Evolutionary conservation across 768 basidiomycete species (phyloP).

Genomic region (Crucibulum laeve): DNA sequence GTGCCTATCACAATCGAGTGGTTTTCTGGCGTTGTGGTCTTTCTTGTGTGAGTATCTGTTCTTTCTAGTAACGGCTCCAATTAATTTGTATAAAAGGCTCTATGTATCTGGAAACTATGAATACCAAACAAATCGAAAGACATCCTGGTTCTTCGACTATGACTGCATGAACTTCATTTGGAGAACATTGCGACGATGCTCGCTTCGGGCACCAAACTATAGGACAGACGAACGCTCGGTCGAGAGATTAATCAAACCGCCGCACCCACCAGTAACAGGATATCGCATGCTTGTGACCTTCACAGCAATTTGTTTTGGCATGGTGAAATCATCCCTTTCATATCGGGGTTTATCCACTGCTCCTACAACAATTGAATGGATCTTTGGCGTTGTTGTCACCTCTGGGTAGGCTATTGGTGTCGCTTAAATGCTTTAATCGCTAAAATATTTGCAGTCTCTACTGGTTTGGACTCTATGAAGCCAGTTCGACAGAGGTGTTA

Average conservation of each 20-base stretch:
- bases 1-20: conserved; percentile 7
- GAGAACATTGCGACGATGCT: neutral
- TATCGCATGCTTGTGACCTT: conserved; percentile 7
- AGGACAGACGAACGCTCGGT: conserved; percentile 1
- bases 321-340: conserved; percentile 5
- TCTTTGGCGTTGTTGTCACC: conserved; percentile 6
- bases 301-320: conserved; percentile 4
- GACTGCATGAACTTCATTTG: neutral
- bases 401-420: no score
- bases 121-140: neutral
- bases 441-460: no score
- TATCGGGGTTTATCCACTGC: conserved; percentile 2
- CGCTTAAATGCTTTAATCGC: no score
- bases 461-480: no score
- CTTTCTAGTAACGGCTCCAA: neutral
- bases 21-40: conserved; percentile 4
- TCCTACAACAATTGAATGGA: conserved; percentile 7
- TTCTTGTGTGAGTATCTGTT: conserved; percentile 1
- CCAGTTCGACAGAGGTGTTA: no score
- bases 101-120: neutral
- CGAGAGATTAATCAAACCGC: conserved; percentile 1
- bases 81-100: neutral
- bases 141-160: conserved; percentile 2
- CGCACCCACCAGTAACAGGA: conserved; percentile 6
- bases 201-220: neutral